A percentile compares a stretch with the other conserved stretches of the same genome.
These are phyloP conservation scores for Geotrichum reessii DNA, from an alignment of 1,139 yeast species.

Conservation along the genomic window DNA sequence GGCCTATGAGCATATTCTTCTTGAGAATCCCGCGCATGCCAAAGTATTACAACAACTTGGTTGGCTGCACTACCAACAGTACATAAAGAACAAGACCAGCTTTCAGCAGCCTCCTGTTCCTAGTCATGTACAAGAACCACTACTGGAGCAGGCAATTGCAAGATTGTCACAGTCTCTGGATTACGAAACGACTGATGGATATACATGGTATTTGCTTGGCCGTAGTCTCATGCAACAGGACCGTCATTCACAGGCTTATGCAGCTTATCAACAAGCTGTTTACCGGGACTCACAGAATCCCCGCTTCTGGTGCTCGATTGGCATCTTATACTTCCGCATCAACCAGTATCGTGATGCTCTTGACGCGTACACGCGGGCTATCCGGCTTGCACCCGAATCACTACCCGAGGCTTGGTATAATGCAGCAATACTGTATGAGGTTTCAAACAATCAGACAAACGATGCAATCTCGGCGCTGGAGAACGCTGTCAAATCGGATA, in stretches of 20 bases:
- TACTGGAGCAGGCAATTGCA: constrained; percentile 68
- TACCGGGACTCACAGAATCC: constrained; percentile 94
- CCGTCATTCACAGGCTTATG: constrained; percentile 93
- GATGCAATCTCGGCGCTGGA: constrained; percentile 96
- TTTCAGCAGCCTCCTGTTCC: not conserved
- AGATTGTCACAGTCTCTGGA: constrained; percentile 82
- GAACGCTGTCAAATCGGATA: constrained; percentile 92
- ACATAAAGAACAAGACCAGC: constrained; percentile 1
- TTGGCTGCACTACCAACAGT: constrained; percentile 80
- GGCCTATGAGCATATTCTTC: constrained; percentile 87
- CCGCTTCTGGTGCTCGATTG: constrained; percentile 98
- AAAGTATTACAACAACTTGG: constrained; percentile 95
- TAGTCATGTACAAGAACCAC: not conserved
- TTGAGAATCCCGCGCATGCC: constrained; percentile 88
- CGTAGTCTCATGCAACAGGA: constrained; percentile 94
- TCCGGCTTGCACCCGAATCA: constrained; percentile 83
- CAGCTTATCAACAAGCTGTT: constrained; percentile 97
- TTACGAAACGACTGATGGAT: constrained; percentile 85
- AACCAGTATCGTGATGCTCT: constrained; percentile 93
- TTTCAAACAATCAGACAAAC: constrained; percentile 89
- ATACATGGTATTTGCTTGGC: constrained; percentile 94
- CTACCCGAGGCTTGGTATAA: constrained; percentile 97
- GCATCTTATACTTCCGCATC: constrained; percentile 91
- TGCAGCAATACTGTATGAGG: constrained; percentile 91
- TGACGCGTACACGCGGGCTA: constrained; percentile 95